These are phyloP conservation scores for Aleurites moluccanus DNA, from an alignment of 441 rosid genomes.

Conservation along the genomic window DNA sequence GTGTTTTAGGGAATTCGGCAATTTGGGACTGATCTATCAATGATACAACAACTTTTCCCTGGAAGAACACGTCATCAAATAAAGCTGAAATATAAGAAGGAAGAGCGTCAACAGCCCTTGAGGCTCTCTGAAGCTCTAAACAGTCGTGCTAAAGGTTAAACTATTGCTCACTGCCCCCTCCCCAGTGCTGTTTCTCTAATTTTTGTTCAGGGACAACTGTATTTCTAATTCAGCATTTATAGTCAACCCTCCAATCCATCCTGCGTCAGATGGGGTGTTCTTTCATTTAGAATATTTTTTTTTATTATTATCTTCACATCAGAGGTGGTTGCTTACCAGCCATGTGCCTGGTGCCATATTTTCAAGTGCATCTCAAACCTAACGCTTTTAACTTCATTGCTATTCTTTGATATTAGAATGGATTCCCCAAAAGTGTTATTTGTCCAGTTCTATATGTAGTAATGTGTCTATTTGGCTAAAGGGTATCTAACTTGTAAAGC, in stretches of 20 bases:
- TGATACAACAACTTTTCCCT: constrained; percentile 81
- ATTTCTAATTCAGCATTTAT: too few species aligned
- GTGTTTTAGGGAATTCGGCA: constrained; percentile 61
- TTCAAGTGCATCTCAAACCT: neutral
- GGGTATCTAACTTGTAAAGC: neutral
- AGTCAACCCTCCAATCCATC: too few species aligned
- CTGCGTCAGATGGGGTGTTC: neutral
- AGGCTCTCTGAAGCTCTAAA: constrained; percentile 64
- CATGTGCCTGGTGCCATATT: neutral
- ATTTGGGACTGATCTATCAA: constrained; percentile 83
- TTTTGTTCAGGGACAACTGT: neutral
- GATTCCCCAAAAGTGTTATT: neutral
- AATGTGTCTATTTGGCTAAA: neutral
- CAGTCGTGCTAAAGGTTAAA: constrained; percentile 57
- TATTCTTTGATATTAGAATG: neutral
- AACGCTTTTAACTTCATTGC: neutral
- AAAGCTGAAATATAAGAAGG: constrained; percentile 70
- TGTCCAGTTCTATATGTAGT: neutral
- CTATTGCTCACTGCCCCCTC: neutral
- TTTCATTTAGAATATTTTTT: neutral
- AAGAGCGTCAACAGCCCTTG: constrained; percentile 66
- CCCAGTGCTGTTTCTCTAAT: neutral
- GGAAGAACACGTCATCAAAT: constrained; percentile 69
- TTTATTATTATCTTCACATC: neutral
- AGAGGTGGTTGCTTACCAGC: neutral